Base-by-base conservation (phyloP, 2,329 filamentous ascomycete genomes). In the Beauveria rudraprayagi region DNA sequence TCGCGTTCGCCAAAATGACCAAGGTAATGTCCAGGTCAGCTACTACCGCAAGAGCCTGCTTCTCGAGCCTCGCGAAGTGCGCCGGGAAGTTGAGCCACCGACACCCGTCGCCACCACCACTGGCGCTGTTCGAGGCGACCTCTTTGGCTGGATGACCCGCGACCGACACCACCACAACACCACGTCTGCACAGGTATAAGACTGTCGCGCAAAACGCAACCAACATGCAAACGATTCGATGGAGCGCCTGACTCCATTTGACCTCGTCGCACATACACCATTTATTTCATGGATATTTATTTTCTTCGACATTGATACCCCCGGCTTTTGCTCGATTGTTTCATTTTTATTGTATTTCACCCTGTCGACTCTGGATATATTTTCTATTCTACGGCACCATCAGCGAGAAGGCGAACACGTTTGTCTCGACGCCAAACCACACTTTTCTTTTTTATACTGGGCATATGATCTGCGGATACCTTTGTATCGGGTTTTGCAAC, bases 11-110 rank as follows among this genome's bases (percentile, higher is more conserved):
- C 82, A 85, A 62, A 68, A 77, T 65, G 76, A 81, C 67, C 71
- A 78, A 68, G 71, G 78, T 67, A 85, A 83, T 54, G 79, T 83
- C n/a, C 83, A 85, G 70, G 79, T 84, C 63, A 79, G 74, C 44
- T 83, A 85, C 71, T 95, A 96, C 73, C 86, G 92, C 65, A 91
- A 93, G 70, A 95, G 91, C 63, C 79, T 96, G 50, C 76, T 92
- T 30, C 81, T 96, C 26, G 92, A 97, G 72, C 92, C 92, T 10
- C 81, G 88, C 52, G 87, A 89, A 69, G 66, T 71, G 52, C 71
- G 72, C 16, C 67, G 70, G 50, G 65, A 74, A 60, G 66, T 62
- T 62, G 77, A 69, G 67, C 73, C 61, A 28, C 72, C 67, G 65
- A 76, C 64, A 57, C 68, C 66, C 2, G 66, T 70, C 14, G 66